Evolutionary conservation across 164 flowering plant genomes (phyloP), one percentile per base, ranked within the genome.

Genomic region (Chloranthus sessilifolius): DNA sequence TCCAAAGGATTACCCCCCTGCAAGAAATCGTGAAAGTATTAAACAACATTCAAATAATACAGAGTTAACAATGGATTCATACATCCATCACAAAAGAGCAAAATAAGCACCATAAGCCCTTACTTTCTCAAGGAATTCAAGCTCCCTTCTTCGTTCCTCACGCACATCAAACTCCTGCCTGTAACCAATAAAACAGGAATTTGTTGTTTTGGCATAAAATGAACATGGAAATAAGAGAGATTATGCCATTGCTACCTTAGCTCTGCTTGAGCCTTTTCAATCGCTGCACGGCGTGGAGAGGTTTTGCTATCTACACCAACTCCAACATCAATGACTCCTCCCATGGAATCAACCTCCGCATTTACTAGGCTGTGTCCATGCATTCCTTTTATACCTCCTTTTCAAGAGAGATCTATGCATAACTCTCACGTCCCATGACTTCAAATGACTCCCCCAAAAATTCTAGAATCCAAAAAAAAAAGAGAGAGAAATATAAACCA

Each of bases 1-100:
- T 94, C 97, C 72, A 94, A 76, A 2, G 97, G 99, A 72, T 94
- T 75, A 11, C 99, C 99, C 58, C 99, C 99, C 99, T 94, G 73
- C 63, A 63, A 60, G 23, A 53, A 23, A 63, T 31, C 43, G 3
- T 49, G 23, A 53, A 23, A 63, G 35, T 43, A 4, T 49, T 31
- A 6, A 55, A 41, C 39, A 25, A 59, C 35, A n/a, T n/a, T n/a
- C n/a, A n/a, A n/a, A n/a, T n/a, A n/a, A n/a, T n/a, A n/a, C n/a
- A n/a, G n/a, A n/a, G n/a, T n/a, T n/a, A n/a, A n/a, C n/a, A 9
- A 21, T 11, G 4, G 3, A 12, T 26, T n/a, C 7, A 35, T 26
- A 6, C 17, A 62, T 24, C 23, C 9, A 43, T 3, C 48, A 53
- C 4, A 11, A 23, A 24, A 22, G 22, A 23, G 5, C 7, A 43